phyloP scores from a whole-genome alignment of 1,284 basidiomycete species.

The Erythrobasidium hasegawianum region DNA sequence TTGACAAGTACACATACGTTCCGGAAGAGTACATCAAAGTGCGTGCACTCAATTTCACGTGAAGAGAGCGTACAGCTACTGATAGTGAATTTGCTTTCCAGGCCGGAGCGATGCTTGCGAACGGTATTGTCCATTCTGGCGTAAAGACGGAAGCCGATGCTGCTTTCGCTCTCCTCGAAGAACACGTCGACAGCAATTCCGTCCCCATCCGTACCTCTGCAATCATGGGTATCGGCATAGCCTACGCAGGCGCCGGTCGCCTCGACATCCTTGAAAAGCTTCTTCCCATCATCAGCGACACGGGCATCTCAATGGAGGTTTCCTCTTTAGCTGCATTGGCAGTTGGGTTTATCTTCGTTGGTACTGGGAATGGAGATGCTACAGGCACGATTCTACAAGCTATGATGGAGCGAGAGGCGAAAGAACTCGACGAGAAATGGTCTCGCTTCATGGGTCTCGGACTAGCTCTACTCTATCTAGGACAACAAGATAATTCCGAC shows the following conservation, averaged over 20 bases:
- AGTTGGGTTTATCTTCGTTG: slow-evolving; percentile 92
- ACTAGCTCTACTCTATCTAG: slow-evolving; percentile 85
- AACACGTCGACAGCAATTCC: slow-evolving; percentile 86
- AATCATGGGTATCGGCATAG: slow-evolving; percentile 83
- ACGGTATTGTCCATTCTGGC: slow-evolving; percentile 84
- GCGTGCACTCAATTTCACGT: too few species aligned
- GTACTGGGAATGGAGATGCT: slow-evolving; percentile 90
- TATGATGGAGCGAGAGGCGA: slow-evolving; percentile 80
- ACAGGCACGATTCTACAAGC: slow-evolving; percentile 85
- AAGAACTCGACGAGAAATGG: slow-evolving; percentile 85
- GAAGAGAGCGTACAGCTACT: too few species aligned
- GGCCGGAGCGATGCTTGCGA: slow-evolving; percentile 90
- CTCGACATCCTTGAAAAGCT: slow-evolving; percentile 77
- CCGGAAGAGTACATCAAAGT: slow-evolving; percentile 90
- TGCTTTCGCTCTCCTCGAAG: slow-evolving; percentile 82
- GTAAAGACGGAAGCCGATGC: slow-evolving; percentile 92
- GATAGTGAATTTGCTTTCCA: slow-evolving; percentile 47
- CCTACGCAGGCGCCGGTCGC: slow-evolving; percentile 87
- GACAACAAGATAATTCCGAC: slow-evolving; percentile 84
- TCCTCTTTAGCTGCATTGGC: slow-evolving; percentile 79
- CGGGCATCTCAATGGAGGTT: slow-evolving; percentile 80
- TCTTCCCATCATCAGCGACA: slow-evolving; percentile 76
- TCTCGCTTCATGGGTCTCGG: slow-evolving; percentile 84
- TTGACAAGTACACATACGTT: slow-evolving; percentile 98
- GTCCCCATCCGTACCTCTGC: slow-evolving; percentile 78